Percentiles rank a stretch among this genome's conserved stretches.
Evolutionary conservation across 2,329 filamentous ascomycete species (phyloP).

Genomic region (Fusarium continuum): DNA sequence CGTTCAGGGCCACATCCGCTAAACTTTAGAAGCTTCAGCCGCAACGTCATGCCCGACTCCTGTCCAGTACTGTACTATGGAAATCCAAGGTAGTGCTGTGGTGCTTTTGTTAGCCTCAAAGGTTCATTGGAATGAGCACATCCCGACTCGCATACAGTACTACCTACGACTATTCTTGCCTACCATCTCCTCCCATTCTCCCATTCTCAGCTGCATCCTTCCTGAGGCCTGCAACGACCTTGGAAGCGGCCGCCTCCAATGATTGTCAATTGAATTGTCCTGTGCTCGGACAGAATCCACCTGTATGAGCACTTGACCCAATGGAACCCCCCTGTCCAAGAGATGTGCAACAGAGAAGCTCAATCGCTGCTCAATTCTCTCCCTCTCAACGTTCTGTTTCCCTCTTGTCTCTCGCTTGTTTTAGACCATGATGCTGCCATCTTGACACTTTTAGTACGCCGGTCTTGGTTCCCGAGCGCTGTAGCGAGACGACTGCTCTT

Average conservation of each 20-base stretch:
- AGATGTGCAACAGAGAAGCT: constrained; percentile 18
- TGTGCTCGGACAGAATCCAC: constrained; percentile 14
- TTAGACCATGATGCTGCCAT: constrained; percentile 10
- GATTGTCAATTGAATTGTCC: not conserved
- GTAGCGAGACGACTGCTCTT: not conserved
- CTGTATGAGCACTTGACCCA: constrained; percentile 25
- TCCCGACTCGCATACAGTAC: no score
- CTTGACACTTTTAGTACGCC: constrained; percentile 1
- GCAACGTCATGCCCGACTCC: constrained; percentile 8
- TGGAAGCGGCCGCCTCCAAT: constrained; percentile 16
- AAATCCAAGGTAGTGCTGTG: no score
- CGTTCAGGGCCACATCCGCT: constrained; percentile 6
- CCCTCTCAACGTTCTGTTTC: not conserved
- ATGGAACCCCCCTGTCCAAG: constrained; percentile 29
- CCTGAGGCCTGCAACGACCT: constrained; percentile 15
- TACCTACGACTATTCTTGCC: no score
- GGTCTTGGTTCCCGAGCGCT: constrained; percentile 3
- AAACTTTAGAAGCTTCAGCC: constrained; percentile 12
- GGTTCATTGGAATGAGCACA: no score
- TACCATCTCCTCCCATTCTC: no score
- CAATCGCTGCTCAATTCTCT: constrained; percentile 26
- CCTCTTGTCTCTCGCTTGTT: not conserved
- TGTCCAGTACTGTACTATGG: no score
- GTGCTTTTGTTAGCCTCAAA: no score
- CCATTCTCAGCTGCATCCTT: no score